Conservation (phyloP, 306 rosid genomes). For the Phaseolus lunatus region DNA sequence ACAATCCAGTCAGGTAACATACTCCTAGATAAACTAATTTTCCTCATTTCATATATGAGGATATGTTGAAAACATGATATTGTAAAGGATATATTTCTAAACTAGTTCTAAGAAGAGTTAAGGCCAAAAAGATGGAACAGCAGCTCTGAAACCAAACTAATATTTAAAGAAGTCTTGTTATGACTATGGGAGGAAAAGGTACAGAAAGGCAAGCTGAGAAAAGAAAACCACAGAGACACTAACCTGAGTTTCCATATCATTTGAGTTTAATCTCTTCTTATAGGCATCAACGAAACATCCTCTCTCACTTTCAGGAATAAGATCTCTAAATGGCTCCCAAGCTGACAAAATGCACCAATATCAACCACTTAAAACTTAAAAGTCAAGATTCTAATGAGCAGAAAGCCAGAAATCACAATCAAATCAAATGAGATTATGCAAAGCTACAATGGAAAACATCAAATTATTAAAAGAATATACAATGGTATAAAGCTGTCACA, state of each 20-base stretch:
- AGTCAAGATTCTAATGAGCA: background rate
- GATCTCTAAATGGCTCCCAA: conserved; percentile 94
- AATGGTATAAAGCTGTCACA: conserved; percentile 25
- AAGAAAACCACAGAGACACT: conserved; percentile 47
- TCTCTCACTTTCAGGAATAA: conserved; percentile 84
- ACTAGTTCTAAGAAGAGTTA: conserved; percentile 19
- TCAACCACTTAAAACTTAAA: conserved; percentile 29
- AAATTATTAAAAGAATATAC: background rate
- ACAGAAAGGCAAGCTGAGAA: conserved; percentile 18
- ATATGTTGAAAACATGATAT: background rate
- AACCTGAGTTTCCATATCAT: conserved; percentile 78
- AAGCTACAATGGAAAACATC: conserved; percentile 5
- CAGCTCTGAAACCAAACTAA: conserved; percentile 35
- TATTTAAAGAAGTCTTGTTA: background rate
- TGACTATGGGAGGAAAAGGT: conserved; percentile 7
- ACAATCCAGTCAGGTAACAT: conserved; percentile 20
- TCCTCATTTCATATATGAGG: conserved; percentile 21
- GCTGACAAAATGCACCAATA: conserved; percentile 56
- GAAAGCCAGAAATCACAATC: conserved; percentile 36
- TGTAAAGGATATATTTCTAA: conserved; percentile 22
- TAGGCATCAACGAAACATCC: conserved; percentile 81
- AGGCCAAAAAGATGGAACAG: conserved; percentile 22
- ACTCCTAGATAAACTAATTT: background rate
- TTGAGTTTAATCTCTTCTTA: conserved; percentile 83
- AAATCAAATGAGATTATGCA: conserved; percentile 38